Conservation (phyloP, 805 yeast genomes). For the Candida corydali region DNA sequence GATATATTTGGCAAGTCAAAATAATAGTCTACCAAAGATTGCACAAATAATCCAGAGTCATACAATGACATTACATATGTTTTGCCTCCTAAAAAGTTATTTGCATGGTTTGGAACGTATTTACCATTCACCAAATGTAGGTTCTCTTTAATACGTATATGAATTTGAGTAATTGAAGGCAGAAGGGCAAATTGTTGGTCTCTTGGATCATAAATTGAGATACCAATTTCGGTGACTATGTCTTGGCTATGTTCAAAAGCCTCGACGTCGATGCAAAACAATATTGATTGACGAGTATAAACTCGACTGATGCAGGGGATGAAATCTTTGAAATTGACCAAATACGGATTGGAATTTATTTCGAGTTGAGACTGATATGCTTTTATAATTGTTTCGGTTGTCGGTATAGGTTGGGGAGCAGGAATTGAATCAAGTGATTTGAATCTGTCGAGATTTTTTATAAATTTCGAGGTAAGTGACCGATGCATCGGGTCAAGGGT, state of each 20-base stretch:
- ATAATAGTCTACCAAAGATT: constrained; percentile 41
- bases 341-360: neutral
- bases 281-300: constrained; percentile 20
- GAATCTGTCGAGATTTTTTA: neutral
- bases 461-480: neutral
- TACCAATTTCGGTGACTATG: constrained; percentile 53
- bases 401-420: neutral
- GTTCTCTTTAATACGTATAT: constrained; percentile 44
- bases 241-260: constrained; percentile 46
- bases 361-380: neutral
- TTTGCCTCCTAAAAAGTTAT: constrained; percentile 47
- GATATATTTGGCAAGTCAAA: constrained; percentile 21
- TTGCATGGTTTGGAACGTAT: constrained; percentile 52
- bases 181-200: constrained; percentile 33
- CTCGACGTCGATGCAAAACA: constrained; percentile 54
- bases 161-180: constrained; percentile 39
- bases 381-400: neutral
- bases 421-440: neutral
- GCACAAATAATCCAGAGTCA: constrained; percentile 37
- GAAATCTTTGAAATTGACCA: neutral
- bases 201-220: constrained; percentile 53
- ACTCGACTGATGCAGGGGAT: constrained; percentile 8
- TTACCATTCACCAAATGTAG: constrained; percentile 42
- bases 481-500: neutral
- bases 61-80: constrained; percentile 37